Base-by-base conservation (phyloP, 2,329 filamentous ascomycete genomes). In the Chrysosporium keratinophilum region DNA sequence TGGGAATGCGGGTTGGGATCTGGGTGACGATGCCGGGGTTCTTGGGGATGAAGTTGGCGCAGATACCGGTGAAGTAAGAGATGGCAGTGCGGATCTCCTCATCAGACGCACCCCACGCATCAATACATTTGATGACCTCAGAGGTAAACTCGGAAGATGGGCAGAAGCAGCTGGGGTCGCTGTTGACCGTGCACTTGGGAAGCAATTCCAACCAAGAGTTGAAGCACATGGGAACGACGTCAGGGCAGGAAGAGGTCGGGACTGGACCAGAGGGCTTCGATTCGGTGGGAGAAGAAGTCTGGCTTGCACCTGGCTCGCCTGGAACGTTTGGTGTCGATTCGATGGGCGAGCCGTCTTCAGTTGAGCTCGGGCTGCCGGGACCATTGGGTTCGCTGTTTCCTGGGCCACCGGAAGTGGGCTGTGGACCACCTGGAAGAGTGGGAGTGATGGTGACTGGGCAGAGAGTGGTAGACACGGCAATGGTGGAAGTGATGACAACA, bases 61-160 rank as follows among this genome's bases (percentile, higher is more conserved):
- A 97, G 72, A 97, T 87, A 68, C 90, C 90, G 71, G 90, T 84
- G 77, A 96, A 85, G 81, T 87, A 95, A 63, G 80, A 79, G 56
- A 93, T 78, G 57, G 88, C 87, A 62, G 82, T 73, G 52, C 81
- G 76, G 62, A 91, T 77, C 66, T 87, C 79, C 44, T 79, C 74
- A 57, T 83, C 78, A 56, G 78, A 78, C 56, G 78, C 77, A 59
- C 83, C 85, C 78, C 89, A 84, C 54, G 89, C 80, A 64, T 84
- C 81, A 62, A 97, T 77, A 74, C 91, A 97, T 58, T 79, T 74
- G 69, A 87, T 91, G 68, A 96, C 82, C 65, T 83, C 84, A 69
- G 82, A 76, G 66, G 89, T 86, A 72, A 93, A 91, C 53, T 81
- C 74, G 57, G 78, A 69, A 66, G 85, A 79, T 62, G 87, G 85